A percentile compares a stretch with the other conserved stretches of the same genome.
phyloP scores from a whole-genome alignment of 73 alveolate species.

The Uronychia binucleata region DNA sequence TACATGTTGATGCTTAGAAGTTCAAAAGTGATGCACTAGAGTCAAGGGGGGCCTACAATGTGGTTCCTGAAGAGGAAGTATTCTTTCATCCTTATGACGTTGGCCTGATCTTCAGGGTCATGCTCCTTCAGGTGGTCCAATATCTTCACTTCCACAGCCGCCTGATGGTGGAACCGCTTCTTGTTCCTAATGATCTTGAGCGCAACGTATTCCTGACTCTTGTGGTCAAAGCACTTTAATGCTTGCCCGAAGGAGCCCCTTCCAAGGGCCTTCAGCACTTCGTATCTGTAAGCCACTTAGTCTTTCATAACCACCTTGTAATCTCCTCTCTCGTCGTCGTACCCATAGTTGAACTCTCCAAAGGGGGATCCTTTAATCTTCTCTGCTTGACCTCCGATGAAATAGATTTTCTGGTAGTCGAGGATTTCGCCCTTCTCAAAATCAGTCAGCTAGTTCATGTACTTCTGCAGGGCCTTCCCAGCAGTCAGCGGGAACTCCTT shows the following conservation, averaged over 20 bases:
- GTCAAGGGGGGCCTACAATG: constrained; percentile 1
- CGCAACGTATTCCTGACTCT: constrained; percentile 79
- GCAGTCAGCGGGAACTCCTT: constrained; percentile 46
- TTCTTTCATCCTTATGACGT: constrained; percentile 57
- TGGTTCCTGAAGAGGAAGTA: constrained; percentile 66
- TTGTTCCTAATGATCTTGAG: constrained; percentile 74
- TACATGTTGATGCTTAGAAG: constrained; percentile 27
- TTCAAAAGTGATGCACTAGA: constrained; percentile 69
- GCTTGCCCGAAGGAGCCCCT: constrained; percentile 70
- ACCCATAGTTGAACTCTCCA: constrained; percentile 53
- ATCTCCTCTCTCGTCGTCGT: constrained; percentile 71
- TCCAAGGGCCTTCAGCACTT: constrained; percentile 47
- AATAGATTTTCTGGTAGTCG: constrained; percentile 60
- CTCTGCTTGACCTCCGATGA: constrained; percentile 16
- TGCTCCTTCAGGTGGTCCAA: constrained; percentile 59
- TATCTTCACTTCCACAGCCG: constrained; percentile 60
- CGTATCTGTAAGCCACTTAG: constrained; percentile 55
- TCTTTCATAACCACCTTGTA: constrained; percentile 53
- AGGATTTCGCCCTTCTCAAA: constrained; percentile 70
- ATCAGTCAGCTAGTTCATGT: constrained; percentile 41
- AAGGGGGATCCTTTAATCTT: constrained; percentile 25
- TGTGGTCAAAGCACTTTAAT: constrained; percentile 85
- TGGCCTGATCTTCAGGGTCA: constrained; percentile 60
- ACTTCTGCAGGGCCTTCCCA: constrained; percentile 73
- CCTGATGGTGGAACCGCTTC: constrained; percentile 49